Evolutionary conservation across 2,329 filamentous ascomycete species (phyloP).

Genomic region (Xylaria sp.): DNA sequence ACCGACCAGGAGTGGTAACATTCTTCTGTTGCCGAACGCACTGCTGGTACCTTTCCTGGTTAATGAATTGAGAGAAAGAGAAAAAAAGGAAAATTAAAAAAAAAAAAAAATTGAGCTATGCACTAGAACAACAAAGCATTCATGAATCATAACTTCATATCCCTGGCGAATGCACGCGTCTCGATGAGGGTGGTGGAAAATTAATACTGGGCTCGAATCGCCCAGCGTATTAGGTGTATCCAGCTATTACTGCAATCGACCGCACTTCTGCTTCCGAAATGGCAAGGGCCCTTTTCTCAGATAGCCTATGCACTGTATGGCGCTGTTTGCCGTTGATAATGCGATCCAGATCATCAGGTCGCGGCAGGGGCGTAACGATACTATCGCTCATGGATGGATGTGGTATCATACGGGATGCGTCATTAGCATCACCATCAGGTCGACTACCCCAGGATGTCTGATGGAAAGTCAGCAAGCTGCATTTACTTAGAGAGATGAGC

Average conservation of each 20-base stretch:
- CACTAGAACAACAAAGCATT: conserved; percentile 29
- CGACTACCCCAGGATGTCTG: conserved; percentile 96
- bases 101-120: conserved; percentile 30
- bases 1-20: conserved; percentile 21
- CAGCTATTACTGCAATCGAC: conserved; percentile 31
- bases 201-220: conserved; percentile 1
- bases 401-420: conserved; percentile 69
- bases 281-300: conserved; percentile 34
- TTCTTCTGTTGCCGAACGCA: conserved; percentile 30
- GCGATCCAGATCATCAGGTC: conserved; percentile 41
- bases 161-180: conserved; percentile 7
- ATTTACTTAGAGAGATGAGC: neutral
- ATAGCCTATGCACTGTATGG: conserved; percentile 16
- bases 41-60: conserved; percentile 36
- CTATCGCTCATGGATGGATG: conserved; percentile 48
- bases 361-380: conserved; percentile 42
- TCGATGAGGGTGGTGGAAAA: conserved; percentile 9
- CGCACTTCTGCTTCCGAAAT: conserved; percentile 29
- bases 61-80: conserved; percentile 18
- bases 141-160: conserved; percentile 40
- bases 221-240: conserved; percentile 23
- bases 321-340: conserved; percentile 31
- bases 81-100: no score
- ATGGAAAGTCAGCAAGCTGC: conserved; percentile 29
- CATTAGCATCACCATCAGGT: conserved; percentile 86